These are phyloP conservation scores for Liriodendron chinense DNA, from an alignment of 164 flowering plant species.

Conservation along the genomic window DNA sequence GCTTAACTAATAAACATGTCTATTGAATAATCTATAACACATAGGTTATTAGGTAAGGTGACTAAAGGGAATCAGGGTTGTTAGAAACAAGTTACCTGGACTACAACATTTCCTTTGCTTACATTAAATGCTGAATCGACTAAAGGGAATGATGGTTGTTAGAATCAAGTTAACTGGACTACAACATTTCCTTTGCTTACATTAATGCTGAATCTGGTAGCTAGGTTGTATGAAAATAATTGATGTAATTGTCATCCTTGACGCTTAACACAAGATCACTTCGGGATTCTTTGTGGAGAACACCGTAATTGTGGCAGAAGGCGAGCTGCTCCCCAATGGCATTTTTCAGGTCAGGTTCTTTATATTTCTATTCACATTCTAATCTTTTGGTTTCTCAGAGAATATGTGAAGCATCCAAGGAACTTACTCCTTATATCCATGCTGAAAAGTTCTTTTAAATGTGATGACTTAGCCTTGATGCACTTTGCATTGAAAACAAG, in stretches of 20 bases:
- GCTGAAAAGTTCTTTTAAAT: too few relatives aligned
- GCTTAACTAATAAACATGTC: too few relatives aligned
- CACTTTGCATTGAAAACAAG: too few relatives aligned
- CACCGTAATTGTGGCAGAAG: conserved; percentile 90
- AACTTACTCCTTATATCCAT: too few relatives aligned
- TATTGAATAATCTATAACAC: too few relatives aligned
- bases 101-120: background rate
- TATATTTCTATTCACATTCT: background rate
- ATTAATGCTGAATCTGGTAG: conserved; percentile 1
- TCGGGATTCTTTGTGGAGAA: conserved; percentile 90
- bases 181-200: background rate
- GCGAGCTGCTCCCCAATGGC: conserved; percentile 75
- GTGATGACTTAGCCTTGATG: too few relatives aligned
- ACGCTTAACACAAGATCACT: conserved; percentile 73
- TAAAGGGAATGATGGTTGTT: background rate
- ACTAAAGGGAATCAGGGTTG: too few relatives aligned
- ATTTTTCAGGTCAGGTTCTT: conserved; percentile 67
- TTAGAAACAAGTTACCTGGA: background rate
- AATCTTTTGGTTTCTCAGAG: background rate
- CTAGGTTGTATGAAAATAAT: background rate
- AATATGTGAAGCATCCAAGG: too few relatives aligned
- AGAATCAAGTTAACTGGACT: background rate
- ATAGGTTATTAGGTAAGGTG: too few relatives aligned
- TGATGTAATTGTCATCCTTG: conserved; percentile 40
- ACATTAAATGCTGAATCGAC: background rate